Evolutionary conservation across 1,139 yeast genomes (phyloP).

Genomic region (Insectozyma bohioensis): DNA sequence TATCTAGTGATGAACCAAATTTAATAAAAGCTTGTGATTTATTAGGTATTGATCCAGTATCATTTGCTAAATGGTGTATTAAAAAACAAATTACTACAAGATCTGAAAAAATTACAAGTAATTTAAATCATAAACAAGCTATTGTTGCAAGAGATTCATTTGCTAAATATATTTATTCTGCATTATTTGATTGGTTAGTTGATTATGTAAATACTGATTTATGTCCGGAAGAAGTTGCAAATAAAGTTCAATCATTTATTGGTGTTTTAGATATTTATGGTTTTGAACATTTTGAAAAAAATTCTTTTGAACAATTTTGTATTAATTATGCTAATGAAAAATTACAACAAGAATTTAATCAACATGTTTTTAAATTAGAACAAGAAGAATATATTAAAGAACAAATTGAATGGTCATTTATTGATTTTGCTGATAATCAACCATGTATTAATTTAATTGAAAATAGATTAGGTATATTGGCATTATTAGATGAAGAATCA

Average conservation of each 20-base stretch:
- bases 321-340: conserved; percentile 97
- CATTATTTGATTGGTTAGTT: conserved; percentile 95
- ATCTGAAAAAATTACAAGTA: conserved; percentile 86
- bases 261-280: conserved; percentile 98
- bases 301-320: conserved; percentile 96
- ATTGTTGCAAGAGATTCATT: conserved; percentile 93
- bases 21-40: conserved; percentile 81
- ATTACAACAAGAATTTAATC: conserved; percentile 95
- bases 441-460: conserved; percentile 95
- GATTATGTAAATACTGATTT: conserved; percentile 77
- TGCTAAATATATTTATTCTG: conserved; percentile 89
- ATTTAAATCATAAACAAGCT: conserved; percentile 82
- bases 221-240: conserved; percentile 69
- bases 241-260: conserved; percentile 67
- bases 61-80: conserved; percentile 87
- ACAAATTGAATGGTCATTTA: conserved; percentile 95
- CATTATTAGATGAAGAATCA: conserved; percentile 92
- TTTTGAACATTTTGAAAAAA: conserved; percentile 90
- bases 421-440: conserved; percentile 94
- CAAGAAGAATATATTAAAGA: conserved; percentile 93
- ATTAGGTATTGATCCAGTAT: conserved; percentile 72
- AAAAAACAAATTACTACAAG: conserved; percentile 94
- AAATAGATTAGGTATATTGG: conserved; percentile 81
- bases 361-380: conserved; percentile 94
- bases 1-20: conserved; percentile 84